Conservation (phyloP, 1,284 basidiomycete genomes). For the Takashimella koratensis region DNA sequence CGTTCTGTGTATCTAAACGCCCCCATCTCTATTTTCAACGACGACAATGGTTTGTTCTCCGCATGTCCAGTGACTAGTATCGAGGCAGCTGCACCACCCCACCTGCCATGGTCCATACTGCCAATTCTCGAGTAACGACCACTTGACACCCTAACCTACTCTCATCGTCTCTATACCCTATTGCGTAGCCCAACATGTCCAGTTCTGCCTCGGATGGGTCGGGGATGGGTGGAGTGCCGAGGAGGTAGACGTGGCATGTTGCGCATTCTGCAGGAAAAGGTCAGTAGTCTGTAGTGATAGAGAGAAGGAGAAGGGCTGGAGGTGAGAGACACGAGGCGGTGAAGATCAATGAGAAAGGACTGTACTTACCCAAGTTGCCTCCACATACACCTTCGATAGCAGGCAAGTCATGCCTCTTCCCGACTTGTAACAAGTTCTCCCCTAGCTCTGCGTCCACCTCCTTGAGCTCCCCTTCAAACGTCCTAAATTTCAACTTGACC, state of each 20-base stretch:
- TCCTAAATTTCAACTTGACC: constrained; percentile 33
- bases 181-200: constrained; percentile 48
- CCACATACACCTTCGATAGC: constrained; percentile 48
- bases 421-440: constrained; percentile 41
- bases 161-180: constrained; percentile 35
- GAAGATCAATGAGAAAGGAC: neutral
- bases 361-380: constrained; percentile 42
- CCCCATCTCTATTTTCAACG: no score
- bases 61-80: no score
- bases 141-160: constrained; percentile 49
- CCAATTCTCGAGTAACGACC: constrained; percentile 37
- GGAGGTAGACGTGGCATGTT: constrained; percentile 48
- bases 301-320: no score
- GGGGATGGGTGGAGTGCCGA: constrained; percentile 22
- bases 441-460: constrained; percentile 32
- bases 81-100: constrained; percentile 42
- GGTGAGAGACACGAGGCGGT: no score
- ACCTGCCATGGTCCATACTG: constrained; percentile 34
- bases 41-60: no score
- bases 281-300: no score
- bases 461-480: constrained; percentile 29
- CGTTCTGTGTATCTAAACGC: no score
- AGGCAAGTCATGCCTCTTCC: constrained; percentile 39
- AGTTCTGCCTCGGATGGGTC: constrained; percentile 43
- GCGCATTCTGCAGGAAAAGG: constrained; percentile 48